phyloP scores from a whole-genome alignment of 257 asterid species.

The Fraxinus cuspidata region DNA sequence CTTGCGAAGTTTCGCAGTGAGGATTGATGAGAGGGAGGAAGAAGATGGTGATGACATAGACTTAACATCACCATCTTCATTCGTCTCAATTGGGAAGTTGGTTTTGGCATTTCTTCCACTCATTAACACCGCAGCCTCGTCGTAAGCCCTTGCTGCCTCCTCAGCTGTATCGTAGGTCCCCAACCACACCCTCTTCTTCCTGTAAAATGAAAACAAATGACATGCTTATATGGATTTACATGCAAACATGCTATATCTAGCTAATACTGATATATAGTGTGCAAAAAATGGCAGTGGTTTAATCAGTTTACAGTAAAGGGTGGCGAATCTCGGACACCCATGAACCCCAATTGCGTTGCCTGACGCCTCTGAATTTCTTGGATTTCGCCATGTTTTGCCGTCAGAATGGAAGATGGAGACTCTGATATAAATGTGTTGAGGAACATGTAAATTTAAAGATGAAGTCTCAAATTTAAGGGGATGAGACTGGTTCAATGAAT shows the following conservation, averaged over 20 bases:
- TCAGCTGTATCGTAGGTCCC: slow-evolving; percentile 89
- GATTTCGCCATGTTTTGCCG: slow-evolving; percentile 54
- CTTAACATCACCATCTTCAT: slow-evolving; percentile 29
- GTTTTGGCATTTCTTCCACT: slow-evolving; percentile 81
- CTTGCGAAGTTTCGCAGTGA: slow-evolving; percentile 68
- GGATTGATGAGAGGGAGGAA: slow-evolving; percentile 55
- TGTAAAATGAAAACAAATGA: not conserved
- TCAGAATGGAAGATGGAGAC: not conserved
- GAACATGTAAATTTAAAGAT: not conserved
- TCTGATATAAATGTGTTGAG: not conserved
- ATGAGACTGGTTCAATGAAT: not conserved
- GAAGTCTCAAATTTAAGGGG: not conserved
- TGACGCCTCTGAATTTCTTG: slow-evolving; percentile 81
- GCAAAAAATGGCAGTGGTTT: not conserved
- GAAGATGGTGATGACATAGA: slow-evolving; percentile 27
- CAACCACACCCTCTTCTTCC: slow-evolving; percentile 88
- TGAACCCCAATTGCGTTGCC: slow-evolving; percentile 97
- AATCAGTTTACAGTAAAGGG: slow-evolving; percentile 58
- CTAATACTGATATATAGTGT: too few species aligned
- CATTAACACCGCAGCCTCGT: slow-evolving; percentile 77
- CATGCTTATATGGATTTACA: not conserved
- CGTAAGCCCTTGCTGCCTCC: slow-evolving; percentile 83
- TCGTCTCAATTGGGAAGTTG: slow-evolving; percentile 55
- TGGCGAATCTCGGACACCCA: slow-evolving; percentile 98
- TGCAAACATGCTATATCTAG: not conserved